Conservation (phyloP, 257 asterid genomes). For the Knoxia roxburghii region DNA sequence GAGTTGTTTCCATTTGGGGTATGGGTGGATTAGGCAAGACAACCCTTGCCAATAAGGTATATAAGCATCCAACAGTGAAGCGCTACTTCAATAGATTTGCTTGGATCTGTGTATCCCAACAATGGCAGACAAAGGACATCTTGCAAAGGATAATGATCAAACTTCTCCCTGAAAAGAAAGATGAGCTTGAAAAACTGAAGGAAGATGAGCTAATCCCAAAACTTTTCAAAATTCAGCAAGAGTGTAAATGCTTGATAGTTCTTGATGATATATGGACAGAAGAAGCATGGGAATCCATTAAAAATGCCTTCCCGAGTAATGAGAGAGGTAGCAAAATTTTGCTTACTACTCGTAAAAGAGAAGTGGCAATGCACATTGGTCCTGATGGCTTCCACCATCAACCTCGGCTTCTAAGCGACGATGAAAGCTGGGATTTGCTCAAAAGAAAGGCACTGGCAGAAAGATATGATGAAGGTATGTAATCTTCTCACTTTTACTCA, state of each 20-base stretch:
- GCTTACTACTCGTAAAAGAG: not conserved
- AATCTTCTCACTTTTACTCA: not conserved
- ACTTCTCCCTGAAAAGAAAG: not conserved
- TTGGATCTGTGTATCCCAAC: not conserved
- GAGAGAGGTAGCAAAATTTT: not conserved
- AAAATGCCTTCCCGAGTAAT: not conserved
- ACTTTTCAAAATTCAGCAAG: not conserved
- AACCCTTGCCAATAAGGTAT: conserved; percentile 1
- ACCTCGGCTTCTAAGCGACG: not conserved
- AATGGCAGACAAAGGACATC: not conserved
- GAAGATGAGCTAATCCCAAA: not conserved
- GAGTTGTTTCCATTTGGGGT: conserved; percentile 2
- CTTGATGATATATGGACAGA: conserved; percentile 4
- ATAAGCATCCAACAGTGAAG: not conserved
- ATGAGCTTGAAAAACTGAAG: not conserved
- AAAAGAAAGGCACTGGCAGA: not conserved
- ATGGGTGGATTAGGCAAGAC: conserved; percentile 8
- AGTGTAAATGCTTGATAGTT: not conserved
- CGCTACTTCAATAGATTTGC: not conserved
- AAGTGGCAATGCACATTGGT: not conserved
- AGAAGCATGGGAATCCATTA: not conserved
- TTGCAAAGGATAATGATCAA: not conserved
- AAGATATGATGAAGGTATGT: not conserved
- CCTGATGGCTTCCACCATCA: conserved; percentile 8
- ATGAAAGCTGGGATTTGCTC: conserved; percentile 3